Evolutionary conservation across 805 yeast species (phyloP), one percentile per base, ranked within the genome.

Genomic region (Nakazawaea pomicola): DNA sequence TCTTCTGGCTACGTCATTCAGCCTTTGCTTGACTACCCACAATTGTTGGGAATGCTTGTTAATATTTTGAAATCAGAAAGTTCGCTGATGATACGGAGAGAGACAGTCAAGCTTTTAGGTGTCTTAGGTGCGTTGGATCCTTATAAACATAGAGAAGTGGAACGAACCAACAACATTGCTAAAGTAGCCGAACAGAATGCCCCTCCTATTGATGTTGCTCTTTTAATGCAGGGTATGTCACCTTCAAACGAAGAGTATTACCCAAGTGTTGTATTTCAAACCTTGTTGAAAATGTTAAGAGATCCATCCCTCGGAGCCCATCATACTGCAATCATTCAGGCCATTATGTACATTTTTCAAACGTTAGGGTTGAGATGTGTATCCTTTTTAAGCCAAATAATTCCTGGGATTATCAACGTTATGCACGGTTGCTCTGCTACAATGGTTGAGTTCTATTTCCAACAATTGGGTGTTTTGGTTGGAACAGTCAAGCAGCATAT

Each of bases 41-140:
- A 88, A 51, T 67, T 93, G 20, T 64, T 93, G 31, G 89, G 91
- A 6, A 77, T 87, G 60, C 65, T 93, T 24, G 86, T 89, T 3
- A 81, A 80, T 40, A 88, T 93, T 30, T 64, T 93, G 41, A 85
- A 85, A 48, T 78, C 89, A 44, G 97, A 91, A 53, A 75, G 78
- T 9, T 77, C 95, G 0, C 74, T 82, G 3, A 64, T 74, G 4
- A 80, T 87, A 6, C 77, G 93, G 53, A 68, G 96, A 43, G 98
- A 93, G 57, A 84, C 96, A 0, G 95, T 93, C 1, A 73, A 91
- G 48, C 62, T 93, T 18, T 67, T 93, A 43, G 99, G 99, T 55
- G 89, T 90, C 25, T 65, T 93, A 31, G 99, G 99, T 48, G 99
- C 99, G 0, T 66, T 93, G 36, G 99, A 93, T 61, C 99, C 99